phyloP scores from a whole-genome alignment of 805 yeast genomes.

The Ogataea trehaloabstinens region DNA sequence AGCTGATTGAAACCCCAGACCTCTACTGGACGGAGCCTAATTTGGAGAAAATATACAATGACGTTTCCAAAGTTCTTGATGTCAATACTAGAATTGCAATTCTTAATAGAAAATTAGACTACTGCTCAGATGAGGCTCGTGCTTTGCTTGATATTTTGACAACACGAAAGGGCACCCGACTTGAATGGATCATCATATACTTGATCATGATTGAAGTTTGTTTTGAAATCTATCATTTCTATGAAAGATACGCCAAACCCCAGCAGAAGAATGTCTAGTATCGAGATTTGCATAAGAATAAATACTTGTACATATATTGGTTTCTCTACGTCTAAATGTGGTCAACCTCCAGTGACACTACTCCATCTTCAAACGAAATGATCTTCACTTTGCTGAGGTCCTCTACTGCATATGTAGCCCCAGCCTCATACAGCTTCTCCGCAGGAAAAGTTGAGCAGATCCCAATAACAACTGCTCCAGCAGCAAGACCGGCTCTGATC shows the following conservation, averaged over 20 bases:
- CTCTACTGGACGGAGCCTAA: constrained; percentile 91
- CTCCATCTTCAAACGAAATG: constrained; percentile 48
- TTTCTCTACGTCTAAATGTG: constrained; percentile 7
- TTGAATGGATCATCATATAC: constrained; percentile 87
- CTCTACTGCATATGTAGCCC: constrained; percentile 79
- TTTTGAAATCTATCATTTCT: constrained; percentile 75
- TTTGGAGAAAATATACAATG: constrained; percentile 70
- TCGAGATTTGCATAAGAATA: background rate
- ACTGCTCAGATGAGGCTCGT: constrained; percentile 84
- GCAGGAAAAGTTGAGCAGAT: constrained; percentile 77
- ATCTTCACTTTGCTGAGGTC: constrained; percentile 65
- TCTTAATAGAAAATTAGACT: constrained; percentile 81
- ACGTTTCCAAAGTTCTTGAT: constrained; percentile 70
- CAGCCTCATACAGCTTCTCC: constrained; percentile 65
- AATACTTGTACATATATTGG: background rate
- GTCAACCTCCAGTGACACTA: constrained; percentile 38
- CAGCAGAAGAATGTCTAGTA: background rate
- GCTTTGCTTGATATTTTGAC: constrained; percentile 72
- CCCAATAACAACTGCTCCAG: constrained; percentile 81
- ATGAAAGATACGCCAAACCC: constrained; percentile 43
- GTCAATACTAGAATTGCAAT: constrained; percentile 74
- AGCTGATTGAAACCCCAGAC: constrained; percentile 89
- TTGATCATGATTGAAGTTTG: constrained; percentile 82
- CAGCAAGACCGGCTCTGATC: constrained; percentile 75
- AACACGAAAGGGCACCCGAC: constrained; percentile 69